A percentile compares a stretch with the other conserved stretches of the same genome.
phyloP scores from a whole-genome alignment of 345 rosid genomes.

The Eutrema yunnanense region DNA sequence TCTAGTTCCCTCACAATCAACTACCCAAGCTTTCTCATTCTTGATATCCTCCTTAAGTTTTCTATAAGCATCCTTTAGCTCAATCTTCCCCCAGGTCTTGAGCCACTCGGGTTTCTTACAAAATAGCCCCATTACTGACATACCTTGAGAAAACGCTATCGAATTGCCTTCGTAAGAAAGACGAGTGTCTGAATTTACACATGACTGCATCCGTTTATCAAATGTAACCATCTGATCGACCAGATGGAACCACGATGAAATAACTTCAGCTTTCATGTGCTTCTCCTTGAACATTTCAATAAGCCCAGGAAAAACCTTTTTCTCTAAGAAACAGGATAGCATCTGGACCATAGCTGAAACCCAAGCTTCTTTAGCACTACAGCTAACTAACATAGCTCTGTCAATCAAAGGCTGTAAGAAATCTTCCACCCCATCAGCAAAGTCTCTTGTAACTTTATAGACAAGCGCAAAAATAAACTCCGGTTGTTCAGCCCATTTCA shows the following conservation, averaged over 20 bases:
- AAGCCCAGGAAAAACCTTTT: conserved; percentile 42
- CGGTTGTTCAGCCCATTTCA: conserved; percentile 64
- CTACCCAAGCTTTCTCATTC: conserved; percentile 52
- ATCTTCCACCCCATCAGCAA: conserved; percentile 58
- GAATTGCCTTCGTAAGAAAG: conserved; percentile 38
- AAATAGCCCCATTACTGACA: conserved; percentile 47
- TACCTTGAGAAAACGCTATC: conserved; percentile 31
- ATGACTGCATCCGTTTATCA: conserved; percentile 54
- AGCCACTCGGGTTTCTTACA: conserved; percentile 61
- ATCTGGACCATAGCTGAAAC: conserved; percentile 68
- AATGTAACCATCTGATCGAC: conserved; percentile 65
- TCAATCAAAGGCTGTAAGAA: conserved; percentile 81
- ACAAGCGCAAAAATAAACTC: conserved; percentile 68
- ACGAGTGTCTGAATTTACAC: conserved; percentile 44
- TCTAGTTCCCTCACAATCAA: conserved; percentile 19
- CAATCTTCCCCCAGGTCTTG: conserved; percentile 75
- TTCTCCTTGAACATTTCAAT: conserved; percentile 42
- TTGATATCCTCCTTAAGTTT: conserved; percentile 50
- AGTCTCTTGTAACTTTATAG: conserved; percentile 54
- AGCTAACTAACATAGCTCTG: conserved; percentile 49
- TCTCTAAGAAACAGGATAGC: conserved; percentile 55
- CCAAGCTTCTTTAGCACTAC: conserved; percentile 82
- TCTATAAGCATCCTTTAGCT: conserved; percentile 66
- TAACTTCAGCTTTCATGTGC: conserved; percentile 41
- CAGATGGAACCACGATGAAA: conserved; percentile 63